phyloP scores from a whole-genome alignment of 805 yeast genomes.

The Cyberlindnera xylosilytica region DNA sequence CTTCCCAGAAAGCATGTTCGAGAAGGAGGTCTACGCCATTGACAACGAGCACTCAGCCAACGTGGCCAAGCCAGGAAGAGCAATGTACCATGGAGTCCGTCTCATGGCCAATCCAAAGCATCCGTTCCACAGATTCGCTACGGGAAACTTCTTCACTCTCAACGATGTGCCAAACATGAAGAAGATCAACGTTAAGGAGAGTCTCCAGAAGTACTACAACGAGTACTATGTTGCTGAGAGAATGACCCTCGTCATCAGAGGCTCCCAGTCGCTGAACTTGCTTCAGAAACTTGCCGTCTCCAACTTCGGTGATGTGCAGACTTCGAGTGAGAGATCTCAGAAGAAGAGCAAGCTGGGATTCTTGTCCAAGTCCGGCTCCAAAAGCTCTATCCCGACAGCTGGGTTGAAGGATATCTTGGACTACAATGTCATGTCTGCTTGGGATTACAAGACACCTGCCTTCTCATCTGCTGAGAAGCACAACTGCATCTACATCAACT shows the following conservation, averaged over 20 bases:
- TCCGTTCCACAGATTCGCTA: slow-evolving; percentile 59
- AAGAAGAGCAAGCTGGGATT: slow-evolving; percentile 13
- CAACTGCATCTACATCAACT: slow-evolving; percentile 38
- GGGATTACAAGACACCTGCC: slow-evolving; percentile 18
- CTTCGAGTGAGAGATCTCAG: background rate
- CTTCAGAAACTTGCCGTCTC: slow-evolving; percentile 48
- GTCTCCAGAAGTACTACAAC: slow-evolving; percentile 38
- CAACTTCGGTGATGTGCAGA: slow-evolving; percentile 38
- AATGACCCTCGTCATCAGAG: slow-evolving; percentile 57
- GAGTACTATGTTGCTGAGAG: slow-evolving; percentile 42
- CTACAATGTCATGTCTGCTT: slow-evolving; percentile 18
- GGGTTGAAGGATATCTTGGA: slow-evolving; percentile 10
- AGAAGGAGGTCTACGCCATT: slow-evolving; percentile 55
- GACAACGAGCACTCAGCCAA: slow-evolving; percentile 68
- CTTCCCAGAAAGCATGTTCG: slow-evolving; percentile 40
- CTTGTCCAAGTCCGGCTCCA: slow-evolving; percentile 3
- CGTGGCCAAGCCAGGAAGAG: slow-evolving; percentile 38
- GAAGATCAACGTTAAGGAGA: slow-evolving; percentile 34
- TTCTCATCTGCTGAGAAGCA: slow-evolving; percentile 24
- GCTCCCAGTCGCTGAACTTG: slow-evolving; percentile 62
- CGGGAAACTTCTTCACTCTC: slow-evolving; percentile 60
- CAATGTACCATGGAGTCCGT: slow-evolving; percentile 57
- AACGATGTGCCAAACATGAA: slow-evolving; percentile 31
- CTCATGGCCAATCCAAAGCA: slow-evolving; percentile 44
- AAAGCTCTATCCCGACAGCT: too few relatives aligned